Base-by-base conservation (phyloP, 805 yeast genomes). In the Jamesozyma lodderae region DNA sequence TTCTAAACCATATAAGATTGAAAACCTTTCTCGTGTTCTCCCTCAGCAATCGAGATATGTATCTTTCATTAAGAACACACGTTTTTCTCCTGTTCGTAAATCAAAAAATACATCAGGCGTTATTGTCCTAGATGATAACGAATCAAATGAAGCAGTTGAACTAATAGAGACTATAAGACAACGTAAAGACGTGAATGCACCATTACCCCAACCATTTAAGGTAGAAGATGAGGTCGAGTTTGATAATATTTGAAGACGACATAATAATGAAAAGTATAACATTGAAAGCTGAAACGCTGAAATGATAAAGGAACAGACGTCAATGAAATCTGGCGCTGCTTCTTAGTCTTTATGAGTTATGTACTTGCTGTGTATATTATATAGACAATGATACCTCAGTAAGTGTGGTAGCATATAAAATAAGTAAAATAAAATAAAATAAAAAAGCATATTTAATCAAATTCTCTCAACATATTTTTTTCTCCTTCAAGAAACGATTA, bases 11-110 rank as follows among this genome's bases (percentile, higher is more conserved):
- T 86, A 75, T 62, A 74, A 75, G 56, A 67, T 92, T 40, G 70
- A 70, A 26, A 92, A 92, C 57, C 67, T 90, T 72, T 72, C 92
- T 10, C 77, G 98, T 53, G 95, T 92, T 2, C 67, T 92, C 39
- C 97, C 97, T 13, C 74, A 79, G 32, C 97, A 92, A 64, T 69
- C 88, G 41, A 81, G 79, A 60, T 85, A 78, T 63, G 75, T 92
- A 37, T 71, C 94, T 4, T 87, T 90, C 57, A 62, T 69, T 27
- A 80, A 81, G 53, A 81, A 77, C 40, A 80, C 74, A 34, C 72
- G 95, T 54, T 90, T 81, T 60, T 73, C 69, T 24, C 96, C 97
- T 4, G 80, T 87, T 7, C 79, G 94, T 59, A 81, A 79, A 57
- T 77, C 76, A 57, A 79, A 67, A 66, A 74, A 84, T 55, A 65